Percentiles rank a stretch among this genome's conserved stretches.
These are phyloP conservation scores for Rehmannia glutinosa DNA, from an alignment of 257 asterid genomes.

Conservation along the genomic window DNA sequence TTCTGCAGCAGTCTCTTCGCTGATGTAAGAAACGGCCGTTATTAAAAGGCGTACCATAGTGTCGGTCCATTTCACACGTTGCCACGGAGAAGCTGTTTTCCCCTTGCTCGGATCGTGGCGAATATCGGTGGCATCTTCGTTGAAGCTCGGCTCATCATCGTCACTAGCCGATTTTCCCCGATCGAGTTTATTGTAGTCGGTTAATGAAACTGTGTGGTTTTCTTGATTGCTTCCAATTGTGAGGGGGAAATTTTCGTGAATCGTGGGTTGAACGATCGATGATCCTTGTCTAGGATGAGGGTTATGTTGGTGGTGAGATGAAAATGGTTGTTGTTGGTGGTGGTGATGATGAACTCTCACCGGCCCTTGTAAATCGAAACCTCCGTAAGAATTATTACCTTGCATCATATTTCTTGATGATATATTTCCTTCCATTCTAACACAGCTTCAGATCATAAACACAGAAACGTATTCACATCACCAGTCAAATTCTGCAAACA, in stretches of 20 bases:
- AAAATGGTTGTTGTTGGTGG: constrained; percentile 21
- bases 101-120: constrained; percentile 37
- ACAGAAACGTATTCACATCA: constrained; percentile 16
- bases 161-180: constrained; percentile 52
- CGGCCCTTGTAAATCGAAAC: constrained; percentile 48
- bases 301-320: constrained; percentile 29
- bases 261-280: constrained; percentile 34
- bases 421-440: constrained; percentile 42
- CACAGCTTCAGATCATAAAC: constrained; percentile 16
- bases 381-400: constrained; percentile 41
- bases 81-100: constrained; percentile 57
- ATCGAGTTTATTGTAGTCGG: constrained; percentile 41
- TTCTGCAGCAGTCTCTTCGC: constrained; percentile 54
- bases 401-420: constrained; percentile 48
- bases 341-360: constrained; percentile 46
- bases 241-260: constrained; percentile 53
- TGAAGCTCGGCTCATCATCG: constrained; percentile 62
- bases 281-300: constrained; percentile 37
- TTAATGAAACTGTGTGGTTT: constrained; percentile 30
- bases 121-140: too few relatives aligned
- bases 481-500: constrained; percentile 15
- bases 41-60: constrained; percentile 58
- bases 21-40: constrained; percentile 74
- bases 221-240: constrained; percentile 44
- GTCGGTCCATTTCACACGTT: constrained; percentile 51